Evolutionary conservation across 345 rosid species (phyloP), one percentile per base, ranked within the genome.

Genomic region (Aquilaria yunnanensis): DNA sequence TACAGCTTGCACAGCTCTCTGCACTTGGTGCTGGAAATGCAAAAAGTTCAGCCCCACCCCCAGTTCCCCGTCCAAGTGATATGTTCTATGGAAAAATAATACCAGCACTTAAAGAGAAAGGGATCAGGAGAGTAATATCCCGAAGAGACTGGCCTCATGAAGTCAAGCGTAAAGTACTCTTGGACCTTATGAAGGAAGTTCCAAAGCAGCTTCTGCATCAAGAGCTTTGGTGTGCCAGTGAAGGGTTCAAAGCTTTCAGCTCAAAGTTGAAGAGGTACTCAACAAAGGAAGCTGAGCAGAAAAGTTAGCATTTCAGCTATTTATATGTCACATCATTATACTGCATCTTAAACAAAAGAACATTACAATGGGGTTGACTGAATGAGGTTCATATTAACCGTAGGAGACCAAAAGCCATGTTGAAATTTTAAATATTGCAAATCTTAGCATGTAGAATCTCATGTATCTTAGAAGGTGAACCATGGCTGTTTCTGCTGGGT

Each of bases 141-240:
- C 82, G 98, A 79, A 86, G 94, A 74, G 98, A 92, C 71, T 92
- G 98, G 98, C 98, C 98, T 70, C 90, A 83, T 68, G 98, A 92
- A 73, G 98, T 92, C 53, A 92, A 92, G 83, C 90, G 85, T 57
- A 89, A 86, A 77, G 98, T 92, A 76, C 83, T 86, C 63, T 70
- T 86, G 66, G 98, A 92, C 81, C 88, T 92, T 58, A 88, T 92
- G 90, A 85, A 83, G 79, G 94, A 88, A 69, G 94, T 83, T 67
- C 98, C 96, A 14, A 83, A 69, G 60, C 94, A 92, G 78, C 96
- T 92, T 67, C 85, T 92, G 62, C 78, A 88, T 80, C 92, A 81
- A 67, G 98, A 88, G 75, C 85, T 92, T 62, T 92, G 98, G 98
- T 92, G 98, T 75, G 87, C 92, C 62, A 92, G 98, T 78, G 96